A percentile compares a stretch with the other conserved stretches of the same genome.
These are phyloP conservation scores for Salix koriyanagi DNA, from an alignment of 345 rosid species.

Conservation along the genomic window DNA sequence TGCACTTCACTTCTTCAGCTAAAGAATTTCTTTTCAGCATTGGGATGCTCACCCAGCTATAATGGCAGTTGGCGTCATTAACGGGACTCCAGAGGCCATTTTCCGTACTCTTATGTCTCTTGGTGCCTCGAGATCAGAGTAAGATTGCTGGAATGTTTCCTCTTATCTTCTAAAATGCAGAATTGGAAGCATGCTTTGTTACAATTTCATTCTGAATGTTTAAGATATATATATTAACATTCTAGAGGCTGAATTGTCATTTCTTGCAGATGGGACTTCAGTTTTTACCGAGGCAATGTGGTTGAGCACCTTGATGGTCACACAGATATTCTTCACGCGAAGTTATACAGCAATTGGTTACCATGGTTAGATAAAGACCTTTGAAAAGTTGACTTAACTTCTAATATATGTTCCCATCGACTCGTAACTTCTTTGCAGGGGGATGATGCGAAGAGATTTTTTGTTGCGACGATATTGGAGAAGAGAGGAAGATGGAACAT, in stretches of 20 bases:
- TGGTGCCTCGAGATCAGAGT: slow-evolving; percentile 84
- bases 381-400: not conserved
- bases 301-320: slow-evolving; percentile 95
- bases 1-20: slow-evolving; percentile 1
- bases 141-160: slow-evolving; percentile 30
- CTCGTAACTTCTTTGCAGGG: slow-evolving; percentile 36
- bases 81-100: slow-evolving; percentile 79
- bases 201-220: not conserved
- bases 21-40: slow-evolving; percentile 33
- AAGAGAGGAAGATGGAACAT: slow-evolving; percentile 94
- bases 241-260: slow-evolving; percentile 1
- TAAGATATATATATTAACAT: not conserved
- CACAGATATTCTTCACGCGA: slow-evolving; percentile 65
- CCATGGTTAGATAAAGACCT: slow-evolving; percentile 49
- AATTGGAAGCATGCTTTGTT: not conserved
- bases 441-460: slow-evolving; percentile 76
- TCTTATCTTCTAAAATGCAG: not conserved
- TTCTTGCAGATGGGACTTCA: slow-evolving; percentile 85
- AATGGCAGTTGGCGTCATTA: slow-evolving; percentile 89
- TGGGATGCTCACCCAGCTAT: slow-evolving; percentile 95
- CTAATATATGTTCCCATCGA: not conserved
- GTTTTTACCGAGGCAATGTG: slow-evolving; percentile 58
- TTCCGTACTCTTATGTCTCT: slow-evolving; percentile 76
- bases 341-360: slow-evolving; percentile 72
- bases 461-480: slow-evolving; percentile 87